Percentiles rank a stretch among this genome's conserved stretches.
Conservation (phyloP, 1,139 yeast species). For the Pichia sp. region DNA sequence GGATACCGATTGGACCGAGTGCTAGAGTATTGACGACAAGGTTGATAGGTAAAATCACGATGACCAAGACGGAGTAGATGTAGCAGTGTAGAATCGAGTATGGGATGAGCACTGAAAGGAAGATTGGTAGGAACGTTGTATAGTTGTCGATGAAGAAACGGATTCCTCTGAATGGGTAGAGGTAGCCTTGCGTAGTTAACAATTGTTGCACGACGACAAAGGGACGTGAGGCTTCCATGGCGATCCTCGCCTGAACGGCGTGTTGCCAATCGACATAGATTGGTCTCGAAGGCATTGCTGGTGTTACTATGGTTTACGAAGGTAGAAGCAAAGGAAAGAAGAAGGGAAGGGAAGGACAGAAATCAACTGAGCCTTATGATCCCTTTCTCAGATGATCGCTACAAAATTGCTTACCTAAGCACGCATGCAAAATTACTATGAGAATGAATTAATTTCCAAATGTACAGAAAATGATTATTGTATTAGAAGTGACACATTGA, state of each 20-base stretch:
- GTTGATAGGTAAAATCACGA: slow-evolving; percentile 27
- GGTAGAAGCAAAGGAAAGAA: too few relatives aligned
- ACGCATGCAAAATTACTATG: too few relatives aligned
- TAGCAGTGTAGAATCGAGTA: slow-evolving; percentile 21
- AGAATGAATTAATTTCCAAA: too few relatives aligned
- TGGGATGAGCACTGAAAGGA: slow-evolving; percentile 25
- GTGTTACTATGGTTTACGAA: not conserved
- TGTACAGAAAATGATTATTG: slow-evolving; percentile 13
- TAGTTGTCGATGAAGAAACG: slow-evolving; percentile 22
- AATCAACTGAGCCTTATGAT: too few relatives aligned
- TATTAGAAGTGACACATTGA: slow-evolving; percentile 13
- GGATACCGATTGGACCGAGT: slow-evolving; percentile 29
- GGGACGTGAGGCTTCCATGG: slow-evolving; percentile 25
- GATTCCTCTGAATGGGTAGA: slow-evolving; percentile 28
- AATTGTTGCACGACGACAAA: slow-evolving; percentile 18
- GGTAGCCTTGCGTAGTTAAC: slow-evolving; percentile 16
- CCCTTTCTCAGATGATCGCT: too few relatives aligned
- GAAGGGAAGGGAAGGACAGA: too few relatives aligned
- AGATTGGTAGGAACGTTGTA: slow-evolving; percentile 26
- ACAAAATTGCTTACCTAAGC: too few relatives aligned
- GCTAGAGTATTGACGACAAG: slow-evolving; percentile 20
- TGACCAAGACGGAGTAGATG: slow-evolving; percentile 20
- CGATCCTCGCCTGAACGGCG: slow-evolving; percentile 22
- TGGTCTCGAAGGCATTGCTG: not conserved
- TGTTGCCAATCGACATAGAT: slow-evolving; percentile 14